Evolutionary conservation across 148 eudicot genomes (phyloP).

Genomic region (Fallopia convolvulus): DNA sequence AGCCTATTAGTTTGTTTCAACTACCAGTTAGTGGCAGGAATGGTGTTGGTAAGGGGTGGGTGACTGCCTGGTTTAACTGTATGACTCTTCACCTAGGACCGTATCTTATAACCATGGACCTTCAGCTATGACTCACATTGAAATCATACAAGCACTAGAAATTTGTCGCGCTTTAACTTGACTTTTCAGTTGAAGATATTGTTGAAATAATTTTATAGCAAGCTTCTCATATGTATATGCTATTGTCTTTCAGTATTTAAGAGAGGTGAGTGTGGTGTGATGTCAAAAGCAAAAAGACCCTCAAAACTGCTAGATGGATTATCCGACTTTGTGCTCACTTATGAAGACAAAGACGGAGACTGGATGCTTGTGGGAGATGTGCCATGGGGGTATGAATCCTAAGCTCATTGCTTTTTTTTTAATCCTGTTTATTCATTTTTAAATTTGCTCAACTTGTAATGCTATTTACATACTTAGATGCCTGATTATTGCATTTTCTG

Average conservation of each 20-base stretch:
- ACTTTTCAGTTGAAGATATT: background rate
- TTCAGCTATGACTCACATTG: background rate
- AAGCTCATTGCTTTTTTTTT: background rate
- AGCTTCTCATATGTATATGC: background rate
- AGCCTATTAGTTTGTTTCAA: background rate
- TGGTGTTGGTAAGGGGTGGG: conserved; percentile 1
- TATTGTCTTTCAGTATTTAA: conserved; percentile 32
- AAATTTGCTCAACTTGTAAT: background rate
- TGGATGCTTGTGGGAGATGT: conserved; percentile 99
- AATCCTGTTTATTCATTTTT: no score
- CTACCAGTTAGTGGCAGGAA: background rate
- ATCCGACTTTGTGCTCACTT: conserved; percentile 85
- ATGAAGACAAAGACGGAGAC: conserved; percentile 95
- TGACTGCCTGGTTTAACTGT: background rate
- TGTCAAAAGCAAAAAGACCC: conserved; percentile 35
- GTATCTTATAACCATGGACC: background rate
- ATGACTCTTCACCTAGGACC: background rate
- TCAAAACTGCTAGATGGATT: conserved; percentile 62
- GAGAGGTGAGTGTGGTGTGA: conserved; percentile 33
- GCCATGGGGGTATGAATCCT: conserved; percentile 70
- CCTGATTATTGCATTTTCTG: background rate
- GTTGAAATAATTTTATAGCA: background rate
- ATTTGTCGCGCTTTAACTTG: background rate
- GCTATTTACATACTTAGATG: background rate
- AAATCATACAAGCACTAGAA: background rate